Conservation (phyloP, 306 rosid genomes). For the Ammopiptanthus mongolicus region DNA sequence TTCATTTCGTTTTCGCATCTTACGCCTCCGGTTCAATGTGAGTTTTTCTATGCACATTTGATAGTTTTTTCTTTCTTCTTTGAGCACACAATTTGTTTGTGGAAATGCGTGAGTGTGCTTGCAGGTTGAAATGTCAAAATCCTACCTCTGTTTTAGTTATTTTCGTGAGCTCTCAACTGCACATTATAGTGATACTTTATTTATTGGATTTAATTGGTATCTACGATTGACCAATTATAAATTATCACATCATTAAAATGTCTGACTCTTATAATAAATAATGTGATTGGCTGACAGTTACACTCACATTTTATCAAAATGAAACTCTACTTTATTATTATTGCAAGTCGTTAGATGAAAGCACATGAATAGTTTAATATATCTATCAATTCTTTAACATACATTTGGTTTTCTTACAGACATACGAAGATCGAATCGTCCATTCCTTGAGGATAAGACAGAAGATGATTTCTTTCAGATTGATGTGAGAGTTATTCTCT, state of each 20-base stretch:
- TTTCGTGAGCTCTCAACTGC: background rate
- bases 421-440: conserved; percentile 80
- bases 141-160: background rate
- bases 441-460: conserved; percentile 76
- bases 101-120: background rate
- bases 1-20: conserved; percentile 85
- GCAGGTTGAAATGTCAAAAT: background rate
- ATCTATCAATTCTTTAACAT: background rate
- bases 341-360: too few species aligned
- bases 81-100: background rate
- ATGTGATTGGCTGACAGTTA: too few species aligned
- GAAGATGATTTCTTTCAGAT: conserved; percentile 92
- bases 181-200: background rate
- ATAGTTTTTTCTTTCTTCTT: too few species aligned
- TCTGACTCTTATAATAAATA: too few species aligned
- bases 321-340: too few species aligned
- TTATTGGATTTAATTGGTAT: too few species aligned
- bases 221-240: too few species aligned
- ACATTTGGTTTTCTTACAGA: conserved; percentile 44
- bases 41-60: background rate
- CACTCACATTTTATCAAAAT: too few species aligned
- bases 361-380: too few species aligned
- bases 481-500: conserved; percentile 53
- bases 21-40: conserved; percentile 84
- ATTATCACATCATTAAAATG: too few species aligned